A percentile compares a stretch with the other conserved stretches of the same genome.
phyloP scores from a whole-genome alignment of 139 green algal species.

The Desmodesmus armatus region DNA sequence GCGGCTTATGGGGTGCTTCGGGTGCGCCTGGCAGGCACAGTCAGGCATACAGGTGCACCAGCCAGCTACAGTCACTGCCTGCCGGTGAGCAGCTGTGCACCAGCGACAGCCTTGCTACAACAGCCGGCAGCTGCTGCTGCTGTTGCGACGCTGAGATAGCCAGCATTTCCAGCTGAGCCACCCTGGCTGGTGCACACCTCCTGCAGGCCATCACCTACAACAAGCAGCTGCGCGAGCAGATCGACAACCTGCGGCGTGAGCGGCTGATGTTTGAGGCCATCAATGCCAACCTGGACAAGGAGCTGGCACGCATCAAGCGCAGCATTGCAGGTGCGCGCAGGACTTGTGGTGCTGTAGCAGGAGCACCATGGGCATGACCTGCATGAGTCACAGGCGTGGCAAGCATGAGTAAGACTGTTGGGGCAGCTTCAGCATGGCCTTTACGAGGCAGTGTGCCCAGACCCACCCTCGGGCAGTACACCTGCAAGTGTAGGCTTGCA shows the following conservation, averaged over 20 bases:
- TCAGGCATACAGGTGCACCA: not conserved
- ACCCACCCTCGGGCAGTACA: no score
- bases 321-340: constrained; percentile 36
- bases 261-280: constrained; percentile 90
- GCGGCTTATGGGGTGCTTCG: not conserved
- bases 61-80: not conserved
- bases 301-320: constrained; percentile 42
- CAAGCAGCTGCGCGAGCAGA: constrained; percentile 81
- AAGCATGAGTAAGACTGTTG: not conserved
- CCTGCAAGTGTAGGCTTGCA: no score
- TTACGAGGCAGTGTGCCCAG: no score
- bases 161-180: not conserved
- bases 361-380: no score
- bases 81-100: no score
- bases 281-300: constrained; percentile 80
- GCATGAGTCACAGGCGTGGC: no score
- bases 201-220: constrained; percentile 75
- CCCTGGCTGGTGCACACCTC: not conserved
- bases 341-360: no score
- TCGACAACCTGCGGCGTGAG: constrained; percentile 91
- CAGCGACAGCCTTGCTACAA: no score
- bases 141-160: no score
- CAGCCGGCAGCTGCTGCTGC: no score
- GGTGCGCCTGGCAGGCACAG: not conserved
- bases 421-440: not conserved